Base-by-base conservation (phyloP, 2,329 filamentous ascomycete genomes). In the Sclerotinia sclerotiorum region DNA sequence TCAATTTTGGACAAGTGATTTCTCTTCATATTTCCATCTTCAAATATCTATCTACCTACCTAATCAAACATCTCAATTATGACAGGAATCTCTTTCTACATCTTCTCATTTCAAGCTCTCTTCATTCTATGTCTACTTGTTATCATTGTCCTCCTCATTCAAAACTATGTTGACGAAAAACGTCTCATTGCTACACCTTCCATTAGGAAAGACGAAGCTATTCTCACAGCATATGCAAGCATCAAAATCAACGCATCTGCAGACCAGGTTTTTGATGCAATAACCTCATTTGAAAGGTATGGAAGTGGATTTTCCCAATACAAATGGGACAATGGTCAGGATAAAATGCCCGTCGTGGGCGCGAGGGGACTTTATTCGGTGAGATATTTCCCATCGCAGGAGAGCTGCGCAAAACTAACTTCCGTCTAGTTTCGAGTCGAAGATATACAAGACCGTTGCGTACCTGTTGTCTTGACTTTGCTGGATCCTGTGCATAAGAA, bases 261-360 rank as follows among this genome's bases (percentile, higher is more conserved):
- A 17, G 72, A 74, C 44, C 70, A 74, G 17, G 73, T 72, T 6
- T 74, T 72, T 54, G 19, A 52, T 19, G 66, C 67, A 2, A 63
- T 75, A 7, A 51, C 66, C 13, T 68, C 68, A 11, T 74, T 69
- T 48, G 63, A 73, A n/a, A 52, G 68, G 6, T 73, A 71, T 60
- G 55, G 65, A 66, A 65, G 67, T 39, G 39, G 69, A 5, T 66
- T 67, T 44, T 63, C 61, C n/a, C 42, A 71, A n/a, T 74, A 71
- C 46, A 65, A 70, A 44, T 74, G 70, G 68, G 51, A 71, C 2
- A 46, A 68, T 44, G 51, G 61, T 29, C 67, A 52, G 21, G 70
- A 70, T 35, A 70, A 71, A 60, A 24, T 67, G 15, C 73, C 72
- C 21, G 21, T 32, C 17, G 66, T 71, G 17, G 73, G 73, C 51